A percentile compares a stretch with the other conserved stretches of the same genome.
Conservation (phyloP, 116 monocot species). For the Cymodocea nodosa region DNA sequence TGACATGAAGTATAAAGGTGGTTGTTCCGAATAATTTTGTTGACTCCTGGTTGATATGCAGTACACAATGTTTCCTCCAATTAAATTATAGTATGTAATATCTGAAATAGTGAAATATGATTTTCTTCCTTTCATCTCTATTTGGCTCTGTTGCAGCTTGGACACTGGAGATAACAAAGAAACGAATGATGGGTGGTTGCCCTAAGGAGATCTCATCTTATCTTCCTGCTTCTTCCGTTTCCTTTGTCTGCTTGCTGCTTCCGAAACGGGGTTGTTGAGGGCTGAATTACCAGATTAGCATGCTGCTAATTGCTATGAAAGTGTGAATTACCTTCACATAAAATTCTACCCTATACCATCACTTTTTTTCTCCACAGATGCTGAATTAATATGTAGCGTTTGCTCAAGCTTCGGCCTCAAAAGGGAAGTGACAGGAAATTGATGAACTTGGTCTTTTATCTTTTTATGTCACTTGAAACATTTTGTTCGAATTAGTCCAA, state of each 20-base stretch:
- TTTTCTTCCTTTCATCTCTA: no score
- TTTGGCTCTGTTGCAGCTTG: not conserved
- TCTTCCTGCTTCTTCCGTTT: not conserved
- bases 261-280: not conserved
- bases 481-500: no score
- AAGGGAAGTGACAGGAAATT: no score
- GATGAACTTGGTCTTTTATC: no score
- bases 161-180: not conserved
- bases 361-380: no score
- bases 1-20: not conserved
- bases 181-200: not conserved
- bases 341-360: no score
- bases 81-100: not conserved
- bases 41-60: not conserved
- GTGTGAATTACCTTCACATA: not conserved
- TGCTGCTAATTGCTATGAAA: not conserved
- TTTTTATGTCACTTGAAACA: no score
- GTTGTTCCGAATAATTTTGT: not conserved
- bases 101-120: no score
- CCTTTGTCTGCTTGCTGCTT: not conserved
- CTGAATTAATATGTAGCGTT: no score
- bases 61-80: not conserved
- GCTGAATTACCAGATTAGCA: not conserved
- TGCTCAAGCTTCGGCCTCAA: no score
- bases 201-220: not conserved